Evolutionary conservation across 495 filamentous ascomycete species (phyloP), one percentile per base, ranked within the genome.

Genomic region (Chaetomium tenue): DNA sequence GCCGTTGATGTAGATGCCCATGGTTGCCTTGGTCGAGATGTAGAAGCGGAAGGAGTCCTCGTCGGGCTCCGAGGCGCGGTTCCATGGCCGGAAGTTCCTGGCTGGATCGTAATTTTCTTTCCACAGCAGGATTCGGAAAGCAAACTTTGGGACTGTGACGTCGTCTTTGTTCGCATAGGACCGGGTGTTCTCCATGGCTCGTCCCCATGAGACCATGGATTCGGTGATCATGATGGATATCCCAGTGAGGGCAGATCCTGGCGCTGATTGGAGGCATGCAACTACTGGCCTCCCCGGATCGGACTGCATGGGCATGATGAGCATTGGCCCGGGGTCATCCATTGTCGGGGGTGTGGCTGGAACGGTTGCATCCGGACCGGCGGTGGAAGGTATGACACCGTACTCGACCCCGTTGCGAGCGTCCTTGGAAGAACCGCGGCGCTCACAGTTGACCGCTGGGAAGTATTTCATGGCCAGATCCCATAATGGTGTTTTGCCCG

Each of bases 111-210:
- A 86, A 2, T 82, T 83, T 0, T 83, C 81, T 26, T 84, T 84
- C 83, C 87, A 91, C 67, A 92, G 86, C 18, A 87, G 79, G 58
- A 97, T 81, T 66, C 88, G 87, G 67, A 95, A 83, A n/a, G 88
- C 92, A 60, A 86, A 86, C 68, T 92, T 92, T 6, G 92, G 90
- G 37, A 97, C 86, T 23, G 85, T 87, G 5, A 77, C 82, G 64
- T 96, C 89, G 57, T 74, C 70, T 33, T 69, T 73, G 33, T 84
- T 76, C 2, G 83, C 72, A 68, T 91, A 88, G 33, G 85, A 75
- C 58, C 88, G 73, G 16, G 86, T 90, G 58, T 88, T 90, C 20
- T 74, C 71, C 0, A 68, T 72, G 0, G 84, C 82, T 18, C 93
- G 87, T 39, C 93, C 93, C 87, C 89, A 97, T 3, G 86, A 88